phyloP scores from a whole-genome alignment of 306 rosid genomes.

The Malus asiatica region DNA sequence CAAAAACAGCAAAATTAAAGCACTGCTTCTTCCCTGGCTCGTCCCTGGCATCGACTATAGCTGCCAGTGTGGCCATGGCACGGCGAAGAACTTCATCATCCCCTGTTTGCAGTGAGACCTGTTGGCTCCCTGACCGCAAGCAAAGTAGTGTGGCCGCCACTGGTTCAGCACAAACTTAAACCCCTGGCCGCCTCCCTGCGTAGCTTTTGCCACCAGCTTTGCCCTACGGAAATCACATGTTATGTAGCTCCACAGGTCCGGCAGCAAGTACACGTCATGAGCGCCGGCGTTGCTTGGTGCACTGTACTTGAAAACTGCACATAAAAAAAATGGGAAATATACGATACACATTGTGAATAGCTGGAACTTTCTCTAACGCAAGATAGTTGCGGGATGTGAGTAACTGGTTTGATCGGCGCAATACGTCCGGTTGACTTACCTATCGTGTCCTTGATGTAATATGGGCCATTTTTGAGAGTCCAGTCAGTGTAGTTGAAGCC shows the following conservation, averaged over 20 bases:
- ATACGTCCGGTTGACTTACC: slow-evolving; percentile 11
- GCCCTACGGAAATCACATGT: slow-evolving; percentile 46
- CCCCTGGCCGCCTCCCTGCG: slow-evolving; percentile 35
- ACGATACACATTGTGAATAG: no score
- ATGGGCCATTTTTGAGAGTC: slow-evolving; percentile 47
- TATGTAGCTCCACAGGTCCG: slow-evolving; percentile 38
- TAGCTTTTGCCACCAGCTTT: slow-evolving; percentile 28
- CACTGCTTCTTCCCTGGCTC: neutral
- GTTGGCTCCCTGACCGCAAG: slow-evolving; percentile 27
- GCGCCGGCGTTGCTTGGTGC: neutral
- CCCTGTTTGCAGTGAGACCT: slow-evolving; percentile 50
- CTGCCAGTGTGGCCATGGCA: slow-evolving; percentile 20
- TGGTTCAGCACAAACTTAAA: slow-evolving; percentile 23
- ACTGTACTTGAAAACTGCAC: slow-evolving; percentile 18
- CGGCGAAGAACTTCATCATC: slow-evolving; percentile 38
- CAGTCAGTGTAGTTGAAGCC: slow-evolving; percentile 60
- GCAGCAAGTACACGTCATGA: slow-evolving; percentile 34
- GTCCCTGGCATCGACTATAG: neutral
- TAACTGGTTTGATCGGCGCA: no score
- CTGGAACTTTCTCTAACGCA: no score
- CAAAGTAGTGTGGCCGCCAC: slow-evolving; percentile 49
- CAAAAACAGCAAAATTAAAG: neutral
- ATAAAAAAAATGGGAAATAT: neutral
- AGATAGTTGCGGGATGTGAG: no score
- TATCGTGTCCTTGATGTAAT: slow-evolving; percentile 37